Evolutionary conservation across 2,329 filamentous ascomycete species (phyloP).

Genomic region (Ophiognomonia clavigignenti-juglandacearum): DNA sequence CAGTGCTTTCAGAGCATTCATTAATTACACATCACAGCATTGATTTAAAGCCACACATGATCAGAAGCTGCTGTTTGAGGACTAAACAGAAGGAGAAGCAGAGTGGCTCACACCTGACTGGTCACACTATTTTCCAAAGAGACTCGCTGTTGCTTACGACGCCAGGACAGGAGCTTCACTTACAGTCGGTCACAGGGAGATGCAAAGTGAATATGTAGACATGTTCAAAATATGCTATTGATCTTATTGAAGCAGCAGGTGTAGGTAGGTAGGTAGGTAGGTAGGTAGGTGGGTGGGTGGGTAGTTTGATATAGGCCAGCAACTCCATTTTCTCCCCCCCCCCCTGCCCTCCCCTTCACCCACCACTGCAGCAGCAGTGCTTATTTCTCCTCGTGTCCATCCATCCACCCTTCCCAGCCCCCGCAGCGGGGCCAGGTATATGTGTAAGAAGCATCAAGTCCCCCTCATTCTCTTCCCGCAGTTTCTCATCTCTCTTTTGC

Average conservation of each 20-base stretch:
- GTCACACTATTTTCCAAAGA: too few relatives aligned
- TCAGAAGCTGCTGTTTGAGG: too few relatives aligned
- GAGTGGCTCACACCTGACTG: too few relatives aligned
- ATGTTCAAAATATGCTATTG: conserved; percentile 1
- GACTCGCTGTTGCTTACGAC: too few relatives aligned
- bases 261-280: conserved; percentile 2
- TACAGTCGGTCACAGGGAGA: background rate
- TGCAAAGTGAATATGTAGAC: background rate
- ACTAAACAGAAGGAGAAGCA: too few relatives aligned
- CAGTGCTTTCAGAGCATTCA: too few relatives aligned
- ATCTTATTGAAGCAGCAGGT: conserved; percentile 7
- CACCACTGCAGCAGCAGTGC: background rate
- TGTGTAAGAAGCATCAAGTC: background rate
- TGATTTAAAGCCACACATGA: too few relatives aligned
- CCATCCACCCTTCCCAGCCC: background rate
- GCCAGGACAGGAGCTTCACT: too few relatives aligned
- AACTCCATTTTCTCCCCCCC: too few relatives aligned
- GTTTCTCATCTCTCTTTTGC: background rate
- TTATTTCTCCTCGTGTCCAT: background rate
- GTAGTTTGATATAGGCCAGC: too few relatives aligned
- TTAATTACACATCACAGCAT: too few relatives aligned
- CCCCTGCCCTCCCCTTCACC: conserved; percentile 4
- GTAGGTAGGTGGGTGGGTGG: too few relatives aligned
- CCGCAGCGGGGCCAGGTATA: background rate
- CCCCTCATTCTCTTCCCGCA: background rate